These are phyloP conservation scores for Triadica sebifera DNA, from an alignment of 345 rosid species.

Conservation along the genomic window DNA sequence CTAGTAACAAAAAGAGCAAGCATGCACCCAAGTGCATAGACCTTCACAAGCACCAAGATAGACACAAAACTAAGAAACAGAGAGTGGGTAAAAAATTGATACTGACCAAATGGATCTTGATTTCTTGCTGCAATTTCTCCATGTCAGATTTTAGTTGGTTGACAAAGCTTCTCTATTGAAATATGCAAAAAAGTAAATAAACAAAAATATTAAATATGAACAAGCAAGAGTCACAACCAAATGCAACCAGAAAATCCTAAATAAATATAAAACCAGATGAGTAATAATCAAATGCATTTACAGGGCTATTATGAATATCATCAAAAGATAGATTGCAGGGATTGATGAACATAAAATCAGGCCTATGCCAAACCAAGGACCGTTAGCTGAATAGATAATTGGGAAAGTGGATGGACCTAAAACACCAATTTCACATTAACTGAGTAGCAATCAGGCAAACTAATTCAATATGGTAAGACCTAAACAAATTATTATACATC, in stretches of 20 bases:
- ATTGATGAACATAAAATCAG: no score
- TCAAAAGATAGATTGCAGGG: no score
- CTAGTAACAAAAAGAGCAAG: neutral
- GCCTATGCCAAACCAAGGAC: no score
- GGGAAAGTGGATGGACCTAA: no score
- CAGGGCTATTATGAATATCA: no score
- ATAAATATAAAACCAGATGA: neutral
- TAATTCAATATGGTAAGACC: no score
- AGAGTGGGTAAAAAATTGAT: constrained; percentile 1
- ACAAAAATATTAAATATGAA: neutral
- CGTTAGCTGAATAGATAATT: no score
- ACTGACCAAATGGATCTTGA: constrained; percentile 75
- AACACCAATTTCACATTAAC: no score
- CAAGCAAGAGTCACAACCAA: neutral
- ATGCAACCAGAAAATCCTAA: neutral
- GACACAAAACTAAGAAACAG: neutral
- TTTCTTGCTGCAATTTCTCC: constrained; percentile 75
- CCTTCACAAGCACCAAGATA: neutral
- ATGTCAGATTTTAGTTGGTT: constrained; percentile 89
- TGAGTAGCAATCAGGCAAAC: no score
- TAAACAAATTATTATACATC: no score
- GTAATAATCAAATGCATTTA: neutral
- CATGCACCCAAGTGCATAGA: neutral
- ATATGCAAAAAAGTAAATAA: neutral
- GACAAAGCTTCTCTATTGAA: constrained; percentile 73